A percentile compares a stretch with the other conserved stretches of the same genome.
Conservation (phyloP, 2,329 filamentous ascomycete species). For the Xylariaceae sp. region DNA sequence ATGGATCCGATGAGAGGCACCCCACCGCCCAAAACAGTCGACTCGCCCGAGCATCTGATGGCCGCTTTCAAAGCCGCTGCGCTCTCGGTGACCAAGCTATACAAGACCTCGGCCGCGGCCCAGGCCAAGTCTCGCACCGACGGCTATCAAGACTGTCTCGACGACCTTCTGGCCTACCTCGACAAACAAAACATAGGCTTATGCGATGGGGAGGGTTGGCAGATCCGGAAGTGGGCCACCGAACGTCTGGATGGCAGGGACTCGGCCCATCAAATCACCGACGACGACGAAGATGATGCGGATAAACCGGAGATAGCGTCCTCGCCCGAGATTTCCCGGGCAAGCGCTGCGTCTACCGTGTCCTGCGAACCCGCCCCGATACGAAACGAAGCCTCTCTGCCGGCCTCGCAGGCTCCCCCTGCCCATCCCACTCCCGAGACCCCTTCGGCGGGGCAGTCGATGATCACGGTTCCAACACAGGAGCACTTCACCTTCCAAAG, state of each 20-base stretch:
- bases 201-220: constrained; percentile 69
- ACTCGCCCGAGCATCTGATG: constrained; percentile 62
- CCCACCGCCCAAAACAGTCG: constrained; percentile 31
- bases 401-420: constrained; percentile 19
- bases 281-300: constrained; percentile 66
- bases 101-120: constrained; percentile 80
- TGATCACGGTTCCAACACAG: constrained; percentile 48
- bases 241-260: constrained; percentile 64
- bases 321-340: constrained; percentile 52
- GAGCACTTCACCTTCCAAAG: constrained; percentile 68
- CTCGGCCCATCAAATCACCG: constrained; percentile 45
- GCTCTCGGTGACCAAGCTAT: constrained; percentile 90
- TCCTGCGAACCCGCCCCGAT: constrained; percentile 15
- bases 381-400: constrained; percentile 35
- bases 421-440: constrained; percentile 11
- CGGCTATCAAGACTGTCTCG: constrained; percentile 90
- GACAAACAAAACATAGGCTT: constrained; percentile 77
- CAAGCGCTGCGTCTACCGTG: constrained; percentile 38
- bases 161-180: constrained; percentile 80
- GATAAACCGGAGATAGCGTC: constrained; percentile 57
- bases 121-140: constrained; percentile 69
- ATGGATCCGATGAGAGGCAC: constrained; percentile 29
- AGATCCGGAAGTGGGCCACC: constrained; percentile 58
- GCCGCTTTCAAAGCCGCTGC: constrained; percentile 90
- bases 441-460: constrained; percentile 24